These are phyloP conservation scores for Crassisporium funariophilum DNA, from an alignment of 768 basidiomycete species.

Conservation along the genomic window DNA sequence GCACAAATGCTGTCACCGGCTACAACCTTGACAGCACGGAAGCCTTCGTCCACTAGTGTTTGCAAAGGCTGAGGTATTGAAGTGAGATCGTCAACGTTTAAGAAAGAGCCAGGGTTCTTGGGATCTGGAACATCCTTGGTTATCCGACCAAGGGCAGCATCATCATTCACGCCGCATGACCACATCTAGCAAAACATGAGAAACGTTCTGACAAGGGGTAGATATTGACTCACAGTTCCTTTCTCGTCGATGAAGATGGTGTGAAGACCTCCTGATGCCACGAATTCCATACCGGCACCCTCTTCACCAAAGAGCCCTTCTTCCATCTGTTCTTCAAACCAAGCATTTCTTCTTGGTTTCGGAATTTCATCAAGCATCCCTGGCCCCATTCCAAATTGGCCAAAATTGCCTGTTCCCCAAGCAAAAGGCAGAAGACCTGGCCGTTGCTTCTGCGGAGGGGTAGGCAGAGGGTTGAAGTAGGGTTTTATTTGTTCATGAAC, in stretches of 20 bases:
- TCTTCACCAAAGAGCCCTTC: conserved; percentile 70
- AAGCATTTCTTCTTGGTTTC: conserved; percentile 75
- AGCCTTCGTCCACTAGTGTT: conserved; percentile 72
- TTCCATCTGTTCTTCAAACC: conserved; percentile 76
- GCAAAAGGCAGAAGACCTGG: conserved; percentile 78
- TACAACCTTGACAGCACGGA: conserved; percentile 80
- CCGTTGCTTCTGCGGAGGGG: conserved; percentile 53
- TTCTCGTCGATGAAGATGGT: conserved; percentile 86
- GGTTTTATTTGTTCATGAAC: conserved; percentile 43
- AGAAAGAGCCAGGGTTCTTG: conserved; percentile 55
- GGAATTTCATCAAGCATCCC: conserved; percentile 69
- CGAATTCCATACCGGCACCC: conserved; percentile 78
- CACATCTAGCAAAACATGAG: conserved; percentile 57
- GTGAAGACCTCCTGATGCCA: conserved; percentile 88
- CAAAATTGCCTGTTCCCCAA: conserved; percentile 94
- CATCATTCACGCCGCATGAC: conserved; percentile 87
- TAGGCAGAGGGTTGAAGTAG: conserved; percentile 69
- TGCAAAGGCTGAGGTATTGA: conserved; percentile 67
- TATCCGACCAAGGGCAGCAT: conserved; percentile 82
- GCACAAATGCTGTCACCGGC: conserved; percentile 90
- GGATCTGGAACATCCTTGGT: conserved; percentile 67
- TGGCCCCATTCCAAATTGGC: conserved; percentile 92
- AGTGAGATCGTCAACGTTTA: conserved; percentile 57
- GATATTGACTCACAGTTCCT: conserved; percentile 69
- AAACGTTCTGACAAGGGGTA: conserved; percentile 3